Conservation (phyloP, 192 early-diverging fungal species). For the Hyaloraphidium curvatum region DNA sequence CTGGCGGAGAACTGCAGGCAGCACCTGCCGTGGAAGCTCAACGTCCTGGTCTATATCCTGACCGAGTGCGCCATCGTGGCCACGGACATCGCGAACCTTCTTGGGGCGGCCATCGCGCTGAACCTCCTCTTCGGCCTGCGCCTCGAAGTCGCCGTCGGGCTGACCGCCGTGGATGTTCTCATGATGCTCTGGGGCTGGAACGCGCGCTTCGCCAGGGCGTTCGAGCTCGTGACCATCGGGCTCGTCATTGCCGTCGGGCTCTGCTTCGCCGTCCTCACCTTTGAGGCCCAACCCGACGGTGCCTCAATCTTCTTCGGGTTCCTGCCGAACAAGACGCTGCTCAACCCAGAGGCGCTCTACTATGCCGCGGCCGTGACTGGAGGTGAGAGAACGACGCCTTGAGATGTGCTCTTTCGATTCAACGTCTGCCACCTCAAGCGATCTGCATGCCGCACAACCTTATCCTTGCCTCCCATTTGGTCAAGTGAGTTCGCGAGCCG, state of each 20-base stretch:
- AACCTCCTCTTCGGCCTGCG: constrained; percentile 54
- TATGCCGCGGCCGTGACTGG: constrained; percentile 65
- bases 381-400: no score
- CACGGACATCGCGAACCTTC: constrained; percentile 69
- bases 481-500: no score
- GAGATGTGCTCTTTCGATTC: no score
- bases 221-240: constrained; percentile 47
- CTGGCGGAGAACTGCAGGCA: constrained; percentile 46
- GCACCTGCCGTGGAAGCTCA: constrained; percentile 35
- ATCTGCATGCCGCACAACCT: no score
- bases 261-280: constrained; percentile 46
- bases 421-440: no score
- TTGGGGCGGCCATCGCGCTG: constrained; percentile 70
- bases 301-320: constrained; percentile 32
- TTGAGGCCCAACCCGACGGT: constrained; percentile 31
- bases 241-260: constrained; percentile 37
- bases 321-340: background rate
- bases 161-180: constrained; percentile 58
- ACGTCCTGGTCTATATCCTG: constrained; percentile 44
- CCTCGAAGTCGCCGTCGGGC: constrained; percentile 45
- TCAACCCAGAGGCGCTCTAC: constrained; percentile 29
- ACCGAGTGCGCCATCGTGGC: constrained; percentile 62
- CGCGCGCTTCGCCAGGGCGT: constrained; percentile 25
- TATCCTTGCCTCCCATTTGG: no score
- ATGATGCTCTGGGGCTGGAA: constrained; percentile 40